Conservation (phyloP, 2,329 filamentous ascomycete genomes). For the Bipolaris bicolor region DNA sequence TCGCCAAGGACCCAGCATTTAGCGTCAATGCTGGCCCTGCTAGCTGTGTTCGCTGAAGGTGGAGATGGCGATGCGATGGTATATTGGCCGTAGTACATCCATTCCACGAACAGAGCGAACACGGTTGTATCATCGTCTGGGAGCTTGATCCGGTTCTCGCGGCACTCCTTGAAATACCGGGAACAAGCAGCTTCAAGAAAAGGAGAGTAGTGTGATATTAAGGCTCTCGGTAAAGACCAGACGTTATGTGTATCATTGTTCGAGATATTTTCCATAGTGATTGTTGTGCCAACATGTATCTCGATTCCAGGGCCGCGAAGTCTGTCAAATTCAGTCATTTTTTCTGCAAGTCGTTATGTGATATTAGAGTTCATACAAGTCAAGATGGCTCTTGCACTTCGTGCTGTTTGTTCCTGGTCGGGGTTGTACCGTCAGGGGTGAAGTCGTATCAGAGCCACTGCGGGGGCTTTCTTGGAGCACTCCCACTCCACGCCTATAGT, state of each 20-base stretch:
- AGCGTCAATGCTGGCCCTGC: conserved; percentile 5
- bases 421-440: neutral
- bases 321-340: conserved; percentile 1
- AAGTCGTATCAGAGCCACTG: neutral
- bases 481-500: conserved; percentile 7
- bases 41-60: neutral
- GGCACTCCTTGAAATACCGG: conserved; percentile 19
- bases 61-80: neutral
- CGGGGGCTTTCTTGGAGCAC: neutral
- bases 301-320: conserved; percentile 14
- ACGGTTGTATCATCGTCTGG: conserved; percentile 16
- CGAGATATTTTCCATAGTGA: neutral
- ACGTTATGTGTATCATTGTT: neutral
- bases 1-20: conserved; percentile 22
- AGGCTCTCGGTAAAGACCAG: conserved; percentile 18
- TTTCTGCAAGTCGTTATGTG: neutral
- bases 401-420: conserved; percentile 2
- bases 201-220: conserved; percentile 20
- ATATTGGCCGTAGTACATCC: conserved; percentile 24
- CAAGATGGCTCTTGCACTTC: conserved; percentile 5
- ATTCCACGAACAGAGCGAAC: conserved; percentile 23
- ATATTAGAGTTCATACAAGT: conserved; percentile 4
- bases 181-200: conserved; percentile 17
- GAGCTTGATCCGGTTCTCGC: conserved; percentile 17
- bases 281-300: conserved; percentile 8